Evolutionary conservation across 306 rosid species (phyloP).

Genomic region (Quercus wislizeni): DNA sequence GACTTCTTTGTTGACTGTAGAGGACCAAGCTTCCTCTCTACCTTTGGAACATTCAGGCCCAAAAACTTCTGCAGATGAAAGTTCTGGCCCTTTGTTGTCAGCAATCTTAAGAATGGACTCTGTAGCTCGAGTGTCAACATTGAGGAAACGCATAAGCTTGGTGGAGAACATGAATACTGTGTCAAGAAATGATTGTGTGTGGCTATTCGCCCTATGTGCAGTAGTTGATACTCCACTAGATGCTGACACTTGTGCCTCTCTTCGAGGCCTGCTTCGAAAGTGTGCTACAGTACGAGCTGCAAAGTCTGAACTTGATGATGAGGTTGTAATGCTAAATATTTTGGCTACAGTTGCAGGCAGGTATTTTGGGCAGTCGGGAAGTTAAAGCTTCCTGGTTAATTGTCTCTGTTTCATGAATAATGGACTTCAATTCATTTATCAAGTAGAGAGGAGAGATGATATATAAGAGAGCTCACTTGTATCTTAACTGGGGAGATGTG

Average conservation of each 20-base stretch:
- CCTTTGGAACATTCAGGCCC: slow-evolving; percentile 18
- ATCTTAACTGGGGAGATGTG: neutral
- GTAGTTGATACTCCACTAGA: slow-evolving; percentile 70
- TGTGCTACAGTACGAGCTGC: slow-evolving; percentile 68
- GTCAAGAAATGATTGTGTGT: slow-evolving; percentile 55
- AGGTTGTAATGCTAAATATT: slow-evolving; percentile 75
- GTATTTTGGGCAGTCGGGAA: slow-evolving; percentile 73
- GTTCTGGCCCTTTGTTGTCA: slow-evolving; percentile 53
- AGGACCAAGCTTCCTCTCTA: slow-evolving; percentile 8
- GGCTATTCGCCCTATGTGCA: slow-evolving; percentile 83
- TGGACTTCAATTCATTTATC: neutral
- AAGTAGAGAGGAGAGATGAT: neutral
- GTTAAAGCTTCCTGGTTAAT: slow-evolving; percentile 13
- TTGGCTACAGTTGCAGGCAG: slow-evolving; percentile 66
- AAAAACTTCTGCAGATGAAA: slow-evolving; percentile 27
- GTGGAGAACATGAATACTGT: slow-evolving; percentile 33
- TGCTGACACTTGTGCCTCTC: slow-evolving; percentile 63
- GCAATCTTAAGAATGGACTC: slow-evolving; percentile 53
- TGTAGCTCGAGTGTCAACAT: slow-evolving; percentile 46
- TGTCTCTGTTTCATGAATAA: neutral
- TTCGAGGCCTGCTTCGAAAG: slow-evolving; percentile 78
- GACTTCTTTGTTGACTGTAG: slow-evolving; percentile 5
- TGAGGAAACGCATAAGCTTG: slow-evolving; percentile 56
- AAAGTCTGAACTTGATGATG: slow-evolving; percentile 58
- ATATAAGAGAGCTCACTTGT: neutral